Evolutionary conservation across 148 eudicot species (phyloP).

Genomic region (Amaranthus cruentus): DNA sequence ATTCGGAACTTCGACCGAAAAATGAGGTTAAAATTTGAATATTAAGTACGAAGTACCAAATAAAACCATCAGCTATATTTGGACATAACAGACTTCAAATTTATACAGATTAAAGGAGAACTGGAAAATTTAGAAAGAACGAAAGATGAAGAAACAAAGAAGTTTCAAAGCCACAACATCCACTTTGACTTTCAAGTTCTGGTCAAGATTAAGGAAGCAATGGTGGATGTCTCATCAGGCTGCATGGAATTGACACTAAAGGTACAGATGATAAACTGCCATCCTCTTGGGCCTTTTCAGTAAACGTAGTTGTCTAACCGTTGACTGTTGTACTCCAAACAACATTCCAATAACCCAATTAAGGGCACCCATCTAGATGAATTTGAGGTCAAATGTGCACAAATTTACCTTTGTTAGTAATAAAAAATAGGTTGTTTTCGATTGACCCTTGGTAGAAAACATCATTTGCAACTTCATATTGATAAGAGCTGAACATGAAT

Average conservation of each 20-base stretch:
- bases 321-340: too few species aligned
- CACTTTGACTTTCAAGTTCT: constrained; percentile 80
- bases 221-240: constrained; percentile 90
- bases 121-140: constrained; percentile 74
- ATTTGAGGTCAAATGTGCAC: too few species aligned
- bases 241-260: constrained; percentile 91
- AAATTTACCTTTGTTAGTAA: too few species aligned
- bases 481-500: not conserved
- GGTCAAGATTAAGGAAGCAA: constrained; percentile 64
- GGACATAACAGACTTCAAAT: constrained; percentile 2
- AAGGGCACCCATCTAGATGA: too few species aligned
- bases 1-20: not conserved
- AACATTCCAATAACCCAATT: too few species aligned
- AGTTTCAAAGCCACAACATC: constrained; percentile 78
- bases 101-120: constrained; percentile 67
- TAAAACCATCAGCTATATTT: not conserved
- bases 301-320: too few species aligned
- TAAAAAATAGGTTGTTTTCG: too few species aligned
- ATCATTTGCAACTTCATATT: not conserved
- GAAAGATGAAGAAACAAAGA: constrained; percentile 90
- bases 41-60: not conserved
- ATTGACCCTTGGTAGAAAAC: too few species aligned
- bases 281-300: not conserved
- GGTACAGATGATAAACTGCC: constrained; percentile 33
- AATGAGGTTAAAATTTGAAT: not conserved